Evolutionary conservation across 1,139 yeast genomes (phyloP), one percentile per base, ranked within the genome.

Genomic region (Taphrina populina): DNA sequence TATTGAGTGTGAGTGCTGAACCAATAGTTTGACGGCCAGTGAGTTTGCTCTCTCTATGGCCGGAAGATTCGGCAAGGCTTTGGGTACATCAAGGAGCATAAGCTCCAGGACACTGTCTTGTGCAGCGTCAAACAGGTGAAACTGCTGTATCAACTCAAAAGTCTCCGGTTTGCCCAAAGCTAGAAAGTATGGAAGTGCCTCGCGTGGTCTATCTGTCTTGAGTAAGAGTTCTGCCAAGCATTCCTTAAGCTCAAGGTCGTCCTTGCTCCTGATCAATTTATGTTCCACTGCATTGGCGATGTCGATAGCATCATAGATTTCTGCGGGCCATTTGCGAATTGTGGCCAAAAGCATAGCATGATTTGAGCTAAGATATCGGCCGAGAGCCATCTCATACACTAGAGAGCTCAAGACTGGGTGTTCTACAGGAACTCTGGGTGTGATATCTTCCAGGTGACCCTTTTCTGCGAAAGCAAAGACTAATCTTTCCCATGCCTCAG

Each of bases 401-500:
- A 67, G 58, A 60, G 33, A 65, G 62, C 21, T 73, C 68, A 15
- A 79, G 62, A 33, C 73, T 70, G 52, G 79, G 65, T 33, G 68
- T 69, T 0, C 73, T 65, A 27, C 71, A 64, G 1, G 65, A 2
- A 88, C 67, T 0, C 73, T 67, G 1, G 75, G 74, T 0, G 83
- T 78, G 19, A 87, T 68, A 2, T 70, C 70, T 4, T 68, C 70
- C 3, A 76, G 69, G 56, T 83, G 79, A 1, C 71, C 74, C 0
- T 79, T 70, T 3, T 76, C 72, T 1, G 81, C 69, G 61, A 82
- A 84, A 10, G 75, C 76, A 60, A 71, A 68, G 5, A 84, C 70
- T 83, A 88, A 83, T 30, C 71, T 71, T 54, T 79, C 79, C 96
- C 96, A 88, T 60, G 81, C 81, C 11, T 70, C 69, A 23, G 59